Evolutionary conservation across 1,284 basidiomycete species (phyloP).

Genomic region (Moesziomyces sp.): DNA sequence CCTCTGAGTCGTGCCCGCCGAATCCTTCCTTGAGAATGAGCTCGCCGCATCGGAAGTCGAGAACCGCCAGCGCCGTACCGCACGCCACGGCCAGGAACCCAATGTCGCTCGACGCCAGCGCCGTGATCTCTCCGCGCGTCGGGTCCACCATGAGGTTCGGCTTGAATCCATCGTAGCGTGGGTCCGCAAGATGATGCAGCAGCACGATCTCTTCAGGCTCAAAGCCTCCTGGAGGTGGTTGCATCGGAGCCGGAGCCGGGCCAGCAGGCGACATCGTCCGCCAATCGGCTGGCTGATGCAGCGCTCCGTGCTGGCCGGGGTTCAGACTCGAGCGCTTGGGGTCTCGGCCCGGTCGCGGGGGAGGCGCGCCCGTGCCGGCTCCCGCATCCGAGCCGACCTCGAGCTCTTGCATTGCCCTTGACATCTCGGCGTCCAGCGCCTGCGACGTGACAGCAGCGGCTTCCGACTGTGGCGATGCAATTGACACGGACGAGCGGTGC

Average conservation of each 20-base stretch:
- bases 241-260: conserved; percentile 2
- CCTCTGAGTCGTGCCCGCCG: conserved; percentile 28
- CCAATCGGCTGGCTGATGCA: neutral
- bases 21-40: conserved; percentile 61
- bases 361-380: conserved; percentile 6
- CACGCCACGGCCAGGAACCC: conserved; percentile 61
- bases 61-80: conserved; percentile 55
- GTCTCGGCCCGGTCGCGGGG: conserved; percentile 46
- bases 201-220: conserved; percentile 34
- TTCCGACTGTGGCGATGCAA: conserved; percentile 10
- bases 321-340: conserved; percentile 24
- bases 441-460: conserved; percentile 1
- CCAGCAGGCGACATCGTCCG: neutral
- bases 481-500: conserved; percentile 15
- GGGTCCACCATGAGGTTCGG: conserved; percentile 56
- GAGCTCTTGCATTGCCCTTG: conserved; percentile 48
- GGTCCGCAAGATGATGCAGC: conserved; percentile 42
- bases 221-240: neutral
- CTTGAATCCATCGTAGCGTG: conserved; percentile 58
- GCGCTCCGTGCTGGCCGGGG: no score
- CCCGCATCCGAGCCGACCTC: conserved; percentile 2
- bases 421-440: conserved; percentile 46
- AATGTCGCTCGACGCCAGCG: conserved; percentile 50
- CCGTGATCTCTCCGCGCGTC: conserved; percentile 53
- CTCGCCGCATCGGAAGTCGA: conserved; percentile 58